Evolutionary conservation across 2,329 filamentous ascomycete genomes (phyloP).

Genomic region (Thielaviopsis euricoi): DNA sequence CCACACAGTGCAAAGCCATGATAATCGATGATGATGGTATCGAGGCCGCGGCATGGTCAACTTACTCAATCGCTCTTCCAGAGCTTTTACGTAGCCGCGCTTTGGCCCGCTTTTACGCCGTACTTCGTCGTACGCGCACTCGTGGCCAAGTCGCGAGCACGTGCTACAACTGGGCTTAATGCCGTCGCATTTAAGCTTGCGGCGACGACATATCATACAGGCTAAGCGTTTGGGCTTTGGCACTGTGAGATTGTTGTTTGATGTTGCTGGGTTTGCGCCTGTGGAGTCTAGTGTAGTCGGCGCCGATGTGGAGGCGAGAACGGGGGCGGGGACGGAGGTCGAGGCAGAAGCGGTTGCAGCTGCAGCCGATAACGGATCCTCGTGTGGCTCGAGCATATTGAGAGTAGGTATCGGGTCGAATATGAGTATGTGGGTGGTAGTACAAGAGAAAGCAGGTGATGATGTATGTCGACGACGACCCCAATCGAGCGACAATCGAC

Average conservation of each 20-base stretch:
- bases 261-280: slow-evolving; percentile 23
- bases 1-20: no score
- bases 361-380: neutral
- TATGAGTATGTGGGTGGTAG: neutral
- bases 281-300: slow-evolving; percentile 19
- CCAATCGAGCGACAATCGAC: neutral
- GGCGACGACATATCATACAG: slow-evolving; percentile 82
- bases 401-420: neutral
- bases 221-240: slow-evolving; percentile 85
- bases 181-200: slow-evolving; percentile 84
- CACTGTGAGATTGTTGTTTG: slow-evolving; percentile 37
- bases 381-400: neutral
- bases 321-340: neutral
- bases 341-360: neutral
- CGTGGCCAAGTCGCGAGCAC: slow-evolving; percentile 70
- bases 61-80: slow-evolving; percentile 85
- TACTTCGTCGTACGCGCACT: slow-evolving; percentile 82
- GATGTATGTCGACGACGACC: neutral
- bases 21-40: no score
- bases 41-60: neutral
- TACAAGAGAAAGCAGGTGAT: neutral
- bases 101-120: slow-evolving; percentile 90
- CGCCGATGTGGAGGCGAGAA: slow-evolving; percentile 11
- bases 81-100: slow-evolving; percentile 80
- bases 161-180: slow-evolving; percentile 72